These are phyloP conservation scores for Nidula microcarpa DNA, from an alignment of 768 basidiomycete genomes.

Conservation along the genomic window DNA sequence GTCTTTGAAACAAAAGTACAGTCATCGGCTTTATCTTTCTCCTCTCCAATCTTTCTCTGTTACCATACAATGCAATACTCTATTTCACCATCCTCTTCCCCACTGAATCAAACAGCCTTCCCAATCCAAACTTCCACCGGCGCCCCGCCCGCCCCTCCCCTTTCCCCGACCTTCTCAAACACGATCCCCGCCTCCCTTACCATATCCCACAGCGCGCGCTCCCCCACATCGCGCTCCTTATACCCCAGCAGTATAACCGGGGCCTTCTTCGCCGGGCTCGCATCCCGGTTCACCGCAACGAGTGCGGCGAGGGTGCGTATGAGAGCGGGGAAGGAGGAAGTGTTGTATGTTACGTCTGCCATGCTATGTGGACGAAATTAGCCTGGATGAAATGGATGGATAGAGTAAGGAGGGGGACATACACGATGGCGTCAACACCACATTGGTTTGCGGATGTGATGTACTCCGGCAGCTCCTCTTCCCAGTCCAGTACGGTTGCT, in stretches of 20 bases:
- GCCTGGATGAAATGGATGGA: neutral
- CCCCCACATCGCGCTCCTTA: slow-evolving; percentile 79
- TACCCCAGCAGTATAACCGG: slow-evolving; percentile 70
- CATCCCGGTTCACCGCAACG: slow-evolving; percentile 21
- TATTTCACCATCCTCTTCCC: neutral
- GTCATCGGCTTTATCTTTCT: no score
- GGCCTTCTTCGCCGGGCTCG: slow-evolving; percentile 9
- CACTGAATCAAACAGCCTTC: neutral
- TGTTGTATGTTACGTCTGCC: slow-evolving; percentile 94
- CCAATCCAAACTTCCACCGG: slow-evolving; percentile 75
- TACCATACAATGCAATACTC: no score
- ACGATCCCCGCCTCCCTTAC: slow-evolving; percentile 45
- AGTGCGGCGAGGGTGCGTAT: slow-evolving; percentile 62
- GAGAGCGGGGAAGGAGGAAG: slow-evolving; percentile 76
- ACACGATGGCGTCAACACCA: slow-evolving; percentile 70
- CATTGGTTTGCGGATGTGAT: slow-evolving; percentile 25
- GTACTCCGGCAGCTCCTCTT: slow-evolving; percentile 48
- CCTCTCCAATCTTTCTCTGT: no score
- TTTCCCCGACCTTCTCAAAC: slow-evolving; percentile 52
- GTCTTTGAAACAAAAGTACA: no score
- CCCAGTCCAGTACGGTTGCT: slow-evolving; percentile 70
- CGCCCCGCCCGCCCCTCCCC: slow-evolving; percentile 44
- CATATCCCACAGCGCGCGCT: slow-evolving; percentile 73
- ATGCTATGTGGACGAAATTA: slow-evolving; percentile 44
- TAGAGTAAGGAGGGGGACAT: slow-evolving; percentile 19